Evolutionary conservation across 805 yeast species (phyloP), one percentile per base, ranked within the genome.

Genomic region (Barnettozyma wickerhamii): DNA sequence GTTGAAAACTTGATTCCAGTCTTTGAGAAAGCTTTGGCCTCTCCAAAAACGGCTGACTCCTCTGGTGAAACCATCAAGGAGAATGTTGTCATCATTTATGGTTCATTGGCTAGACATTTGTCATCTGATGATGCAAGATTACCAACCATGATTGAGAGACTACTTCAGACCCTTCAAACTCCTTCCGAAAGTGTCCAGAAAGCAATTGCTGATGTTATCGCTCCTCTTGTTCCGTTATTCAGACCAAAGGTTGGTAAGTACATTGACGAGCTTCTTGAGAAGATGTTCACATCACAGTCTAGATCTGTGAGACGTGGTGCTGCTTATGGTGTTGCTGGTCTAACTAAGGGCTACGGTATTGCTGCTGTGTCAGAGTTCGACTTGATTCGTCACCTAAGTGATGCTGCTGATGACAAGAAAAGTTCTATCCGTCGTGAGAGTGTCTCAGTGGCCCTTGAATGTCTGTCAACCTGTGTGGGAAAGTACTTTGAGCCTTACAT

Each of bases 251-350:
- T 82, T 21, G 73, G 72, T 20, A 60, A 63, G 1, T 77, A 83
- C 49, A 64, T 86, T 42, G 84, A 81, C 28, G 50, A 55, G 4
- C 65, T 89, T 37, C 74, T 85, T 55, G 75, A 67, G 6, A 78
- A 74, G 49, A 65, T 90, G 19, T 78, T 85, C 55, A 59, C 63
- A 7, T 79, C 78, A 3, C 65, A 66, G 24, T 50, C 64, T 2
- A 61, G 64, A 33, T 60, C 71, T 5, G 63, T 65, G 5, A 74
- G 96, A 58, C 75, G 91, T 49, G 99, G 98, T 56, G 91, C 96
- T 2, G 98, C 98, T 1, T 89, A 86, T 65, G 99, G 98, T 61
- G 74, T 93, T 52, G 85, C 98, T 18, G 99, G 99, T 48, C 64
- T 93, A 33, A 91, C 85, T 3, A 83, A 86, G 56, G 99, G 99